Evolutionary conservation across 805 yeast species (phyloP).

Genomic region (Saccharomycopsis amapae): DNA sequence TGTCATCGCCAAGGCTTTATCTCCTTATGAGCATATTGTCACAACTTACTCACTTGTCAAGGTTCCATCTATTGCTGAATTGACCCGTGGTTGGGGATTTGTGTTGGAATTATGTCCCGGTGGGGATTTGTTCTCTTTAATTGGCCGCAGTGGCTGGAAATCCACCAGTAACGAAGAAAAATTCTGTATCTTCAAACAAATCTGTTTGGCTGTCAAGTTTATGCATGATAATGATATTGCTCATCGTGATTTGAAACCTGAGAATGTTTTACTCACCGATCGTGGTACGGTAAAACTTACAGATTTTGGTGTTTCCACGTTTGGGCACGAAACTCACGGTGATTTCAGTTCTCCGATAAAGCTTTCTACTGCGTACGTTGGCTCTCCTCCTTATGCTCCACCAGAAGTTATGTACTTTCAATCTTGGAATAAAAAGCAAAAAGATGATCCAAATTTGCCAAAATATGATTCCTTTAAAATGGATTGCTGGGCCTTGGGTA

Average conservation of each 20-base stretch:
- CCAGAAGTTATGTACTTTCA: constrained; percentile 63
- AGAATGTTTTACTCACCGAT: constrained; percentile 68
- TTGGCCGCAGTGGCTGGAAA: constrained; percentile 56
- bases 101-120: constrained; percentile 95
- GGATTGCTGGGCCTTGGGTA: constrained; percentile 71
- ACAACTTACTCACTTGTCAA: constrained; percentile 48
- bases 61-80: constrained; percentile 45
- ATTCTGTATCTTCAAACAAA: constrained; percentile 78
- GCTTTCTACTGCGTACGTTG: constrained; percentile 45
- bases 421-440: constrained; percentile 27
- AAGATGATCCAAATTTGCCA: constrained; percentile 28
- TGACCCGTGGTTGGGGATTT: constrained; percentile 72
- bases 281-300: constrained; percentile 67
- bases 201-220: constrained; percentile 70
- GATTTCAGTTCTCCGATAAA: constrained; percentile 38
- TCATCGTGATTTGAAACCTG: constrained; percentile 93
- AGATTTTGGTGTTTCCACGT: constrained; percentile 91
- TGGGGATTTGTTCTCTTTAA: constrained; percentile 65
- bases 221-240: constrained; percentile 74
- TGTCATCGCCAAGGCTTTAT: constrained; percentile 47
- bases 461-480: constrained; percentile 58
- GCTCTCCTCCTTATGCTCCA: constrained; percentile 76
- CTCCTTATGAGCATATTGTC: constrained; percentile 54
- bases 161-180: constrained; percentile 40
- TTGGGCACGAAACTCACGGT: constrained; percentile 48